These are phyloP conservation scores for Amanita jacksonii DNA, from an alignment of 768 basidiomycete genomes.

Conservation along the genomic window DNA sequence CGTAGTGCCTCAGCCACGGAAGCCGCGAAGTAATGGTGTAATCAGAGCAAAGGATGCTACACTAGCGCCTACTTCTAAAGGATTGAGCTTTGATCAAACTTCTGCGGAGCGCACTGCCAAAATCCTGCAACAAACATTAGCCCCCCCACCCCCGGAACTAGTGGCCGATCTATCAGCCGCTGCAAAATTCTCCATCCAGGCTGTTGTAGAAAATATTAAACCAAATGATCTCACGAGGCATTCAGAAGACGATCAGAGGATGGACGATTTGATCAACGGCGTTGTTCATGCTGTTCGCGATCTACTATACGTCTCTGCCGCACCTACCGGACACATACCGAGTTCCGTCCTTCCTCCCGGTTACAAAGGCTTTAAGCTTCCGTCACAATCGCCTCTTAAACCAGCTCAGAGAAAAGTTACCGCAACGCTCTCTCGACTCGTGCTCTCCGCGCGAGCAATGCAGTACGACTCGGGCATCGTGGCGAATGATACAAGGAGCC, in stretches of 20 bases:
- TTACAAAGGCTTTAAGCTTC: slow-evolving; percentile 32
- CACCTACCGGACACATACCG: slow-evolving; percentile 53
- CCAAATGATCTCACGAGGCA: slow-evolving; percentile 32
- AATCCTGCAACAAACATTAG: slow-evolving; percentile 48
- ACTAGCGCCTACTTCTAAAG: slow-evolving; percentile 10
- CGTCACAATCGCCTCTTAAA: slow-evolving; percentile 56
- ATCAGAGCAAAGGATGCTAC: slow-evolving; percentile 10
- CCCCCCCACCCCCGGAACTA: slow-evolving; percentile 47
- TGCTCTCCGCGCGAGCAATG: slow-evolving; percentile 85
- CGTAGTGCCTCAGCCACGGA: slow-evolving; percentile 23
- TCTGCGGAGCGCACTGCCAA: slow-evolving; percentile 61
- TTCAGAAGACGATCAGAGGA: slow-evolving; percentile 43
- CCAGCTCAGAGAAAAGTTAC: slow-evolving; percentile 80
- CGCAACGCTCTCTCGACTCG: slow-evolving; percentile 81
- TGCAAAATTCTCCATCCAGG: slow-evolving; percentile 49
- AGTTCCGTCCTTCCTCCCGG: slow-evolving; percentile 41
- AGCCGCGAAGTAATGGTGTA: slow-evolving; percentile 20
- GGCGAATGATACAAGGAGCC: slow-evolving; percentile 50
- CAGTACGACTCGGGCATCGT: slow-evolving; percentile 67
- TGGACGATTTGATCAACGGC: slow-evolving; percentile 53
- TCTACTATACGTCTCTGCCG: slow-evolving; percentile 59
- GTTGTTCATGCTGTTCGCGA: slow-evolving; percentile 71
- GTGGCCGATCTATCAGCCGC: slow-evolving; percentile 53
- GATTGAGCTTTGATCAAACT: slow-evolving; percentile 25
- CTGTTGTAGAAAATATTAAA: slow-evolving; percentile 54